Evolutionary conservation across 2,329 filamentous ascomycete genomes (phyloP).

Genomic region (Colletotrichum sp.): DNA sequence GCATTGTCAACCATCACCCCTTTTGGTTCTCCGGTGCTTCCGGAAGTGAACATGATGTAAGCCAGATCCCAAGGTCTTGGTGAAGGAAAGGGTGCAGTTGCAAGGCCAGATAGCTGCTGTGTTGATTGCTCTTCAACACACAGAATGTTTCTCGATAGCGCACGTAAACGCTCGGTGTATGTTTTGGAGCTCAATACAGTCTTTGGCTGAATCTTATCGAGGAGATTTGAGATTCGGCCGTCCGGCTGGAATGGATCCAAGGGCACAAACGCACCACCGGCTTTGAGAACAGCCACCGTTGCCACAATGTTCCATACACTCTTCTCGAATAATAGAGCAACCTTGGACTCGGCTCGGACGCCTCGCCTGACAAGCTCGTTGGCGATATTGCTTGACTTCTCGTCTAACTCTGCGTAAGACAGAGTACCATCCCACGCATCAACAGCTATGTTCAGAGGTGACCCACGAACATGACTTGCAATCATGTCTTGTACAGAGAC

Average conservation of each 20-base stretch:
- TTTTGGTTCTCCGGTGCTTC: conserved; percentile 25
- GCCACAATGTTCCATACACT: conserved; percentile 27
- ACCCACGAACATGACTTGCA: not conserved
- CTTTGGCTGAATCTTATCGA: not conserved
- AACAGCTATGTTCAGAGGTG: conserved; percentile 22
- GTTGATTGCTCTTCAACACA: conserved; percentile 15
- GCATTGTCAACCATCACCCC: conserved; percentile 22
- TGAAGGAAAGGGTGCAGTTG: not conserved
- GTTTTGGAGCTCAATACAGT: not conserved
- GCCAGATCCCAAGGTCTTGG: conserved; percentile 1
- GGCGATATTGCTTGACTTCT: conserved; percentile 23
- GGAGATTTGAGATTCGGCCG: conserved; percentile 16
- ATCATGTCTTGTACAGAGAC: not conserved
- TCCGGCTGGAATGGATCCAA: conserved; percentile 23
- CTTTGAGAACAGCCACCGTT: conserved; percentile 22
- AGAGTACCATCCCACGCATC: conserved; percentile 26
- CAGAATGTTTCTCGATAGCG: not conserved
- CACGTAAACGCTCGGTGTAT: not conserved
- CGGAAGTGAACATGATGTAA: conserved; percentile 23
- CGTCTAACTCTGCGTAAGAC: conserved; percentile 27
- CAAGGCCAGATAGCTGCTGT: not conserved
- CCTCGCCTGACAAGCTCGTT: not conserved
- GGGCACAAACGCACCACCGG: conserved; percentile 14
- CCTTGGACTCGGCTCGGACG: not conserved
- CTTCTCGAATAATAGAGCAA: conserved; percentile 32